These are phyloP conservation scores for Camptophora hylomeconis DNA, from an alignment of 2,329 filamentous ascomycete species.

Conservation along the genomic window DNA sequence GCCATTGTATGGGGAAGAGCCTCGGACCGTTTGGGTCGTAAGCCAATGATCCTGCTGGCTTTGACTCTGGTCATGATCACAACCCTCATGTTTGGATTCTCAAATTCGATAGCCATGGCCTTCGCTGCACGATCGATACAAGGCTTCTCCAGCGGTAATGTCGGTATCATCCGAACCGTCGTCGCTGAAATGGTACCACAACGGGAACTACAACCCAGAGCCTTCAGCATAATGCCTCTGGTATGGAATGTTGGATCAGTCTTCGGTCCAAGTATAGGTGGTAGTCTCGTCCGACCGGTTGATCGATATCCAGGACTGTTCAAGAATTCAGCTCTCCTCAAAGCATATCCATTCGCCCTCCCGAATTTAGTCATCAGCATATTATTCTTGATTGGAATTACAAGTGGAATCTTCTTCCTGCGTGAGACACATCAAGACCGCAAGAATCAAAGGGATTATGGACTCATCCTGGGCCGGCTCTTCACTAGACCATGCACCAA, in stretches of 20 bases:
- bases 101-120: constrained; percentile 65
- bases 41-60: constrained; percentile 64
- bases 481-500: constrained; percentile 35
- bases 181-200: constrained; percentile 87
- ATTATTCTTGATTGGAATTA: constrained; percentile 67
- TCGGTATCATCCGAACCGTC: constrained; percentile 84
- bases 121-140: constrained; percentile 64
- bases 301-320: constrained; percentile 62
- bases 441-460: constrained; percentile 58
- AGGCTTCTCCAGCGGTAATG: constrained; percentile 78
- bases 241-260: constrained; percentile 81
- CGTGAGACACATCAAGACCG: constrained; percentile 71
- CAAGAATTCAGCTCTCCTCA: constrained; percentile 53
- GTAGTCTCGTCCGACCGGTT: constrained; percentile 69
- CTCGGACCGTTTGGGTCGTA: constrained; percentile 69
- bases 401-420: constrained; percentile 65
- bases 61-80: constrained; percentile 68
- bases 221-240: constrained; percentile 87
- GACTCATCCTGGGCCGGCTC: constrained; percentile 57
- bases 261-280: constrained; percentile 77
- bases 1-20: constrained; percentile 64
- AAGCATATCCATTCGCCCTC: constrained; percentile 65
- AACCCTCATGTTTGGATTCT: constrained; percentile 73
- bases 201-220: constrained; percentile 71
- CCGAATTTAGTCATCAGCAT: constrained; percentile 67